Evolutionary conservation across 306 rosid species (phyloP).

Genomic region (Begonia fuchsioides): DNA sequence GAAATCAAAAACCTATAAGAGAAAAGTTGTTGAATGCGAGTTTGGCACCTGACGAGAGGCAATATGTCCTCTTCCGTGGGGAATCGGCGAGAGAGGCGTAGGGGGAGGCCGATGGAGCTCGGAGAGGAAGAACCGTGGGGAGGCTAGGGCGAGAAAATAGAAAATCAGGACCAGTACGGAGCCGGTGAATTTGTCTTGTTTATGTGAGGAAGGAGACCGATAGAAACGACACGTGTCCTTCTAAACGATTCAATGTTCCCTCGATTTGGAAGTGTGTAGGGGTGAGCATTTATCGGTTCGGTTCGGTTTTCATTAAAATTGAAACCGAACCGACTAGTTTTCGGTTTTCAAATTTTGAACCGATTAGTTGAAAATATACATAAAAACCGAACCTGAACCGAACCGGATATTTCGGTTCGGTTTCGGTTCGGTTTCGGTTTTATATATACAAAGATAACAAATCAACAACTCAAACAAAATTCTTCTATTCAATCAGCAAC

Average conservation of each 20-base stretch:
- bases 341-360: too few species aligned
- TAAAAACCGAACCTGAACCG: too few species aligned
- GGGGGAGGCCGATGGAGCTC: conserved; percentile 41
- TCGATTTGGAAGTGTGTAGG: conserved; percentile 18
- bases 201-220: conserved; percentile 9
- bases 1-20: conserved; percentile 2
- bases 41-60: not conserved
- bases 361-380: too few species aligned
- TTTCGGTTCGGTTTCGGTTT: too few species aligned
- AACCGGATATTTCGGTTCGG: too few species aligned
- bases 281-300: too few species aligned
- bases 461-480: too few species aligned
- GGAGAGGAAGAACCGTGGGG: conserved; percentile 11
- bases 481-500: too few species aligned
- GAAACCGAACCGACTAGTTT: too few species aligned
- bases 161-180: conserved; percentile 3
- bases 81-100: conserved; percentile 29
- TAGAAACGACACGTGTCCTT: conserved; percentile 23
- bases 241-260: conserved; percentile 13
- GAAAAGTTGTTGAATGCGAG: not conserved
- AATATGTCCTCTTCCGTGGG: conserved; percentile 9
- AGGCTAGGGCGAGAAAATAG: conserved; percentile 5
- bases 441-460: too few species aligned
- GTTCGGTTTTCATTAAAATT: too few species aligned
- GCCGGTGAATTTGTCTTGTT: conserved; percentile 26